A percentile compares a stretch with the other conserved stretches of the same genome.
Conservation (phyloP, 192 early-diverging fungal genomes). For the Dissophora ornata region DNA sequence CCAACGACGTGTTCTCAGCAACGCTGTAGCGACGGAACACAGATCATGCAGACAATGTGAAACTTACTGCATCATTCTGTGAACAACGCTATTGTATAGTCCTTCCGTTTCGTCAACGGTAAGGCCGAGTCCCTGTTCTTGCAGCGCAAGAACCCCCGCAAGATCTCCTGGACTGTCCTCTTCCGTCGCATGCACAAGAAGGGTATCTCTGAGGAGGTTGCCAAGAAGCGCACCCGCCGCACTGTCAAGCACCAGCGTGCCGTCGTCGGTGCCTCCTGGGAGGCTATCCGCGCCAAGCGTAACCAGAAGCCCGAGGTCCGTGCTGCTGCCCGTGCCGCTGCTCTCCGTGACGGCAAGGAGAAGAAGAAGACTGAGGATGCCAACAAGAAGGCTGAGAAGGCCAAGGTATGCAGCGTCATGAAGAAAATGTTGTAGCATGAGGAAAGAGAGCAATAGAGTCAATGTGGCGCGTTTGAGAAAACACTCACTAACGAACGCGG, state of each 20-base stretch:
- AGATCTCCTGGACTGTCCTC: conserved; percentile 96
- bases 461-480: conserved; percentile 58
- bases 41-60: no score
- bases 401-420: conserved; percentile 63
- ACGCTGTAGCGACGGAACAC: no score
- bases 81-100: conserved; percentile 66
- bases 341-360: conserved; percentile 90
- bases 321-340: conserved; percentile 88
- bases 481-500: no score
- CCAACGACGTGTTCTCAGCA: no score
- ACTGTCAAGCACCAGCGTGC: conserved; percentile 96
- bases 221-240: conserved; percentile 96
- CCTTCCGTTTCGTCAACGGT: conserved; percentile 96
- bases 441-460: conserved; percentile 31
- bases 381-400: conserved; percentile 90
- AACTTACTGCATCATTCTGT: no score
- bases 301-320: conserved; percentile 96
- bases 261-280: conserved; percentile 94
- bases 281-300: conserved; percentile 97
- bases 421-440: not conserved
- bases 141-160: conserved; percentile 97
- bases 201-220: conserved; percentile 94
- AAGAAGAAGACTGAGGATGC: conserved; percentile 88
- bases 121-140: conserved; percentile 98
- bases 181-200: conserved; percentile 99